Percentiles rank a stretch among this genome's conserved stretches.
phyloP scores from a whole-genome alignment of 768 basidiomycete genomes.

The Holtermannia corniformis region DNA sequence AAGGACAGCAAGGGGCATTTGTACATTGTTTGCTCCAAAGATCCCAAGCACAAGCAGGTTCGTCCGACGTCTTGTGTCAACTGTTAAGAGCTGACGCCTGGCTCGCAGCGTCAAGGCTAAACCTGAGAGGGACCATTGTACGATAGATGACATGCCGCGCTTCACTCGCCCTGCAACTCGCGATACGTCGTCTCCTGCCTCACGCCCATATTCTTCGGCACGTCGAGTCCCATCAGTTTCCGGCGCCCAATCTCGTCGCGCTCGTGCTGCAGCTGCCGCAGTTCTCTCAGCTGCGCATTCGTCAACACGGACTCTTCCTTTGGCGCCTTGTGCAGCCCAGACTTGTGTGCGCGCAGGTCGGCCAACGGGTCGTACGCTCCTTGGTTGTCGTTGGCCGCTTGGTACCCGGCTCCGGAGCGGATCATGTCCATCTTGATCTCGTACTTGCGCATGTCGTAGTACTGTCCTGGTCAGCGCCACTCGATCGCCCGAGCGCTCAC shows the following conservation, averaged over 20 bases:
- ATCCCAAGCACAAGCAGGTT: conserved; percentile 97
- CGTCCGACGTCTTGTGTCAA: conserved; percentile 6
- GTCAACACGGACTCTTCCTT: conserved; percentile 68
- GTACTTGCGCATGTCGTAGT: conserved; percentile 80
- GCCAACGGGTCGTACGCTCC: conserved; percentile 64
- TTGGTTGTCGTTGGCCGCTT: conserved; percentile 56
- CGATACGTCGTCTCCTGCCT: too few species aligned
- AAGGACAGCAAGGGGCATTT: conserved; percentile 67
- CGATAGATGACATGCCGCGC: too few species aligned
- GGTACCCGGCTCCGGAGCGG: conserved; percentile 75
- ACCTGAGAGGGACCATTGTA: too few species aligned
- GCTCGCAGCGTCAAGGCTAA: conserved; percentile 15
- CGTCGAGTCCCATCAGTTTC: conserved; percentile 31
- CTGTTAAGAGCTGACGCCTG: background rate
- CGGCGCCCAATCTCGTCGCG: conserved; percentile 56
- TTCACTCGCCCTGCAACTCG: too few species aligned
- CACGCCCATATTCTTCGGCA: conserved; percentile 33
- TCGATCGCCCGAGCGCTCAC: background rate
- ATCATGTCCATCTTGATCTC: conserved; percentile 75
- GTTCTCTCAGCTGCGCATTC: conserved; percentile 68
- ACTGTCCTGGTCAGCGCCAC: conserved; percentile 35
- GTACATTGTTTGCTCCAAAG: conserved; percentile 84
- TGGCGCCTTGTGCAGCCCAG: conserved; percentile 47
- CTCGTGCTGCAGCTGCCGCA: conserved; percentile 76
- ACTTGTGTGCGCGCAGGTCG: conserved; percentile 68